These are phyloP conservation scores for Lactifluus echinatus DNA, from an alignment of 768 basidiomycete genomes.

Conservation along the genomic window DNA sequence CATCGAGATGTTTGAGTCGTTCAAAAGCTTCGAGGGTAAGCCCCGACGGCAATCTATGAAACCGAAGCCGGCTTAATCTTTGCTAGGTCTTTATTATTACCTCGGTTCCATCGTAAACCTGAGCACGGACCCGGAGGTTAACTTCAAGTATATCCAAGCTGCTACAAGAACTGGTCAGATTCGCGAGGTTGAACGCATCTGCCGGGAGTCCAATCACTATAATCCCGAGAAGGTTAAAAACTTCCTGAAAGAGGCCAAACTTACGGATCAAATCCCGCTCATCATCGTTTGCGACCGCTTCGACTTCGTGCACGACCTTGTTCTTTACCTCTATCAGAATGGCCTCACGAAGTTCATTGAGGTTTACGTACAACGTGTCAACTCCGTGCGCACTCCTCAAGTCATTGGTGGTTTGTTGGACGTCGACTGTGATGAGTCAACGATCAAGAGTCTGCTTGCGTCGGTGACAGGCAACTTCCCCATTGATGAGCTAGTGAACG, in stretches of 20 bases:
- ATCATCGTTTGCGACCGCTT: constrained; percentile 99
- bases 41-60: background rate
- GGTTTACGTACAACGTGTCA: constrained; percentile 98
- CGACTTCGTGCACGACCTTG: constrained; percentile 98
- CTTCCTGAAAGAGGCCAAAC: constrained; percentile 98
- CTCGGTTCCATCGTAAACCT: constrained; percentile 97
- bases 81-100: constrained; percentile 88
- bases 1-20: constrained; percentile 96
- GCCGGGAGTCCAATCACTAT: constrained; percentile 94
- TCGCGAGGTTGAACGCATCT: constrained; percentile 97
- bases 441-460: constrained; percentile 88
- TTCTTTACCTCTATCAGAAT: constrained; percentile 97
- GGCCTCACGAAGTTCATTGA: constrained; percentile 95
- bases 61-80: background rate
- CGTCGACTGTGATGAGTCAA: constrained; percentile 94
- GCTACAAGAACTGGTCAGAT: constrained; percentile 97
- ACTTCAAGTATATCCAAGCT: constrained; percentile 99
- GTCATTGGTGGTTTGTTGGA: constrained; percentile 95
- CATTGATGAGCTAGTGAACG: constrained; percentile 93
- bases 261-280: constrained; percentile 91
- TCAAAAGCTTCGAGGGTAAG: constrained; percentile 93
- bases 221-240: constrained; percentile 99
- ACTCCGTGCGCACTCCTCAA: constrained; percentile 93
- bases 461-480: constrained; percentile 97
- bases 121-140: constrained; percentile 91